A percentile compares a stretch with the other conserved stretches of the same genome.
These are phyloP conservation scores for Vigna hirtella DNA, from an alignment of 306 rosid genomes.

Conservation along the genomic window DNA sequence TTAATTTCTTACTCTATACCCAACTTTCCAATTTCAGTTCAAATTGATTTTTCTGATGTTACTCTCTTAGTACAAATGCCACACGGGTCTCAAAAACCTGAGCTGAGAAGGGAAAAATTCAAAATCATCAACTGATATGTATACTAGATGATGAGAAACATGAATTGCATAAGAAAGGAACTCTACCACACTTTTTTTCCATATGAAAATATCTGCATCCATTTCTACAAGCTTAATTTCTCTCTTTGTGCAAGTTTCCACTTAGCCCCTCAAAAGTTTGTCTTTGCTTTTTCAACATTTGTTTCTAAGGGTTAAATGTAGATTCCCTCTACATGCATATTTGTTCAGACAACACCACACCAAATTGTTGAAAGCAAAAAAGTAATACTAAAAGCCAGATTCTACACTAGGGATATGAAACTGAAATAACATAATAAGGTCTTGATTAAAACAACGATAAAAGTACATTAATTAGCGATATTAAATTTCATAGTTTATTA, in stretches of 20 bases:
- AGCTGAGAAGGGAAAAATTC: slow-evolving; percentile 14
- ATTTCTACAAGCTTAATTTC: slow-evolving; percentile 9
- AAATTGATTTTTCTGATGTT: neutral
- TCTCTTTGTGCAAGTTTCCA: slow-evolving; percentile 5
- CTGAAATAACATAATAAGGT: neutral
- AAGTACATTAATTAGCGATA: neutral
- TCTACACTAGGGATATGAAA: neutral
- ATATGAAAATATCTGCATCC: neutral
- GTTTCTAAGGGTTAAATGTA: neutral
- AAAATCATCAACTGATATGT: neutral
- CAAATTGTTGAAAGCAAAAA: neutral
- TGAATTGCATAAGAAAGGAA: slow-evolving; percentile 15
- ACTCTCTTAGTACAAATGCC: slow-evolving; percentile 3
- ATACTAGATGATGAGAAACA: neutral
- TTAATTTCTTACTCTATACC: neutral
- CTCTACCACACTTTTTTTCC: neutral
- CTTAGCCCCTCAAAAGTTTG: neutral
- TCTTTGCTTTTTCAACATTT: slow-evolving; percentile 29
- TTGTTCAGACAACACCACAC: neutral
- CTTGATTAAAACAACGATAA: neutral
- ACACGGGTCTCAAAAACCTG: slow-evolving; percentile 16
- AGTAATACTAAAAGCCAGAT: neutral
- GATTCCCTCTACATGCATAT: slow-evolving; percentile 27
- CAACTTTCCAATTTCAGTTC: neutral
- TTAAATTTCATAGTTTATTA: neutral